Conservation (phyloP, 139 green algal genomes). For the Closterium sp. region DNA sequence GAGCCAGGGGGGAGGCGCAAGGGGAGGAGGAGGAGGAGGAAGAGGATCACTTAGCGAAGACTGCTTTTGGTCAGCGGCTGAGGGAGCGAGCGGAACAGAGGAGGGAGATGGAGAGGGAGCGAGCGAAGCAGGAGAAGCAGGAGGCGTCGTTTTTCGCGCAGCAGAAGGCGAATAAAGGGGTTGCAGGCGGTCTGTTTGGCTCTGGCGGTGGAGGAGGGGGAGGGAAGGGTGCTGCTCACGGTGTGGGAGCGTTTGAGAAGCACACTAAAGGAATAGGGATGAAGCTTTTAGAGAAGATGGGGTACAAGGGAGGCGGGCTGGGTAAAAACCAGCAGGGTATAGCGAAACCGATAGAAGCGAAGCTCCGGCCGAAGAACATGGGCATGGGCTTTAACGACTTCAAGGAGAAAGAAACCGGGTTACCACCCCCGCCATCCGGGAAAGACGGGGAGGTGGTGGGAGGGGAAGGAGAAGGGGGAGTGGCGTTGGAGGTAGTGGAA, state of each 20-base stretch:
- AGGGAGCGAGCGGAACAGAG: constrained; percentile 54
- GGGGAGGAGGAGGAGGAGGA: constrained; percentile 48
- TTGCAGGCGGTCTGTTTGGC: not conserved
- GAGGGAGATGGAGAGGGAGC: constrained; percentile 44
- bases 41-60: constrained; percentile 68
- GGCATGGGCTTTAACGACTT: constrained; percentile 85
- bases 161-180: not conserved
- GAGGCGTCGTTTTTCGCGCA: constrained; percentile 16
- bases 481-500: constrained; percentile 1
- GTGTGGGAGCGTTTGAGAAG: constrained; percentile 75
- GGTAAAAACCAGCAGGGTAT: constrained; percentile 78
- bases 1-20: not conserved
- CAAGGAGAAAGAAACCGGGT: constrained; percentile 29
- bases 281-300: constrained; percentile 96
- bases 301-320: constrained; percentile 76
- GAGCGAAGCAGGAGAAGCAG: constrained; percentile 54
- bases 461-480: constrained; percentile 3
- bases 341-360: constrained; percentile 78
- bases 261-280: constrained; percentile 91
- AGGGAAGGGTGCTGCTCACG: not conserved
- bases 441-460: not conserved
- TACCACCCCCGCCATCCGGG: constrained; percentile 18
- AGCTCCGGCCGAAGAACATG: constrained; percentile 86
- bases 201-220: not conserved
- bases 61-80: constrained; percentile 72